Conservation (phyloP, 306 rosid species). For the Vigna trinervia region DNA sequence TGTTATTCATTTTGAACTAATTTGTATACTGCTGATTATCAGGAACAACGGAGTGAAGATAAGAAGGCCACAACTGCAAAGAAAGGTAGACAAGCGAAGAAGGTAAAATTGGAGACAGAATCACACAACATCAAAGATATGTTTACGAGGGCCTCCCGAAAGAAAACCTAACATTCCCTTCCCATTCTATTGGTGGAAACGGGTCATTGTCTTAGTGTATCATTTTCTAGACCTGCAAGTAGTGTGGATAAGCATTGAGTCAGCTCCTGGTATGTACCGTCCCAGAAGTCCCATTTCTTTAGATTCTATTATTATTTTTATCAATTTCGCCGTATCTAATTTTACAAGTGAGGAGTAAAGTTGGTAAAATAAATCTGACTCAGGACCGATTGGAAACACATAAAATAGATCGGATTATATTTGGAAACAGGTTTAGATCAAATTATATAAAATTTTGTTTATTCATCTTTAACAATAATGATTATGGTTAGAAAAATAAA, state of each 20-base stretch:
- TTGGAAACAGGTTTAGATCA: too few species aligned
- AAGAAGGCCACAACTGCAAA: constrained; percentile 55
- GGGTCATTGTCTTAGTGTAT: constrained; percentile 34
- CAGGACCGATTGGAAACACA: too few species aligned
- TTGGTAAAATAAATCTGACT: too few species aligned
- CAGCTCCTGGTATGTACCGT: constrained; percentile 41
- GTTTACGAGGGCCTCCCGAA: constrained; percentile 77
- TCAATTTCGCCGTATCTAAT: constrained; percentile 12
- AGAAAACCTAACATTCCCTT: constrained; percentile 53
- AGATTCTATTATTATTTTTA: constrained; percentile 17
- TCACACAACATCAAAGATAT: constrained; percentile 82
- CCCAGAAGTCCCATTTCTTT: constrained; percentile 13
- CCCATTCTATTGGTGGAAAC: constrained; percentile 8
- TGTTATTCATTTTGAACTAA: constrained; percentile 35
- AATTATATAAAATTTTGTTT: too few species aligned
- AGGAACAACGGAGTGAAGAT: constrained; percentile 60
- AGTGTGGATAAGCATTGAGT: constrained; percentile 51
- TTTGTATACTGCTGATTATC: constrained; percentile 35
- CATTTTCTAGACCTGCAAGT: constrained; percentile 23
- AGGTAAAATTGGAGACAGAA: constrained; percentile 73
- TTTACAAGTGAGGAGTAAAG: neutral
- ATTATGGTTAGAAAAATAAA: too few species aligned
- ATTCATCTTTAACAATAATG: too few species aligned
- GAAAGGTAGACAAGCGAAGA: constrained; percentile 72
- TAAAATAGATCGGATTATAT: too few species aligned